These are phyloP conservation scores for Aspergillus pseudotamarii DNA, from an alignment of 2,329 filamentous ascomycete genomes.

Conservation along the genomic window DNA sequence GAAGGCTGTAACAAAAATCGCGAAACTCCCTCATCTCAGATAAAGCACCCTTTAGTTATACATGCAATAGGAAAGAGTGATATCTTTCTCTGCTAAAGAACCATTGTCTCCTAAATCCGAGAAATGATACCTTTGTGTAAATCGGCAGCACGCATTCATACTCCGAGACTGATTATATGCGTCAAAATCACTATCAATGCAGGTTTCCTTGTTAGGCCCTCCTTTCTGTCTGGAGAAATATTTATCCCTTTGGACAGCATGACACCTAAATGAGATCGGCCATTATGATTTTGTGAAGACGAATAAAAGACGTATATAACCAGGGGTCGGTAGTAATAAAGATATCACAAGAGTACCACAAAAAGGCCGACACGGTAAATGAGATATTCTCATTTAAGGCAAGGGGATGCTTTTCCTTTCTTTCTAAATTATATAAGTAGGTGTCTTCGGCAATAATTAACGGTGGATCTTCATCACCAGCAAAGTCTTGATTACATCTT, in stretches of 20 bases:
- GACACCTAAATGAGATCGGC: background rate
- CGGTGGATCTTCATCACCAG: background rate
- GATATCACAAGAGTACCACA: background rate
- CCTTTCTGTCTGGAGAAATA: background rate
- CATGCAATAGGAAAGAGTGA: background rate
- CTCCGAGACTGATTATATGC: background rate
- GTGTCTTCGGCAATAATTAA: background rate
- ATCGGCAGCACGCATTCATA: background rate
- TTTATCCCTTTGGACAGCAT: background rate
- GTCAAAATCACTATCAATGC: background rate
- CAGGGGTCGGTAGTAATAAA: accelerated
- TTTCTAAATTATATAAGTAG: background rate
- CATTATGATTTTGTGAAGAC: background rate
- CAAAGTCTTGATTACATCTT: background rate
- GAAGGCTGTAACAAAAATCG: background rate
- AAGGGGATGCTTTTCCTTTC: background rate
- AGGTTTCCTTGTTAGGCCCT: background rate
- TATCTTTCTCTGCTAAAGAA: no score
- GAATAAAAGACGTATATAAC: background rate
- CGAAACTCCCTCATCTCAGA: background rate
- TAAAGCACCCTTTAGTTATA: background rate
- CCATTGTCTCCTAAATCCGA: background rate
- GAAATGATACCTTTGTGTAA: background rate
- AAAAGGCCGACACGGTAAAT: background rate
- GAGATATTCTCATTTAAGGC: background rate